Conservation (phyloP, 306 rosid genomes). For the Datisca glomerata region DNA sequence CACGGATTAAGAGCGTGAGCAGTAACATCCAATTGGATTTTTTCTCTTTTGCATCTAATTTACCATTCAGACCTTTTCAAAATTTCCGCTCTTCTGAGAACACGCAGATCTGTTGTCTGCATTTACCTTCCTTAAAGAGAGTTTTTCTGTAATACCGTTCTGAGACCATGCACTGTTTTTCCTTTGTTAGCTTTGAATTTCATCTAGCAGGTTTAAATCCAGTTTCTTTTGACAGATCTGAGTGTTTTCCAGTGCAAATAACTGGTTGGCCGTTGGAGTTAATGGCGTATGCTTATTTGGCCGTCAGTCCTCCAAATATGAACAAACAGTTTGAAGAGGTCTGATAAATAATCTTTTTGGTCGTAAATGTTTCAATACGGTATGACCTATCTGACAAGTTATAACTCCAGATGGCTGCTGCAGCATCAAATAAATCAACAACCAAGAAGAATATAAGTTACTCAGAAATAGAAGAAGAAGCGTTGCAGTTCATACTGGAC, state of each 20-base stretch:
- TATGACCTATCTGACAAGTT: conserved; percentile 12
- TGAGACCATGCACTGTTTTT: neutral
- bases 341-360: conserved; percentile 8
- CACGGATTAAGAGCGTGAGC: conserved; percentile 65
- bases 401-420: conserved; percentile 72
- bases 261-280: conserved; percentile 93
- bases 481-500: conserved; percentile 69
- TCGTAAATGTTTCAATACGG: conserved; percentile 1
- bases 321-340: conserved; percentile 75
- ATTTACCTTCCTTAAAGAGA: neutral
- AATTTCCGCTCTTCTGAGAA: neutral
- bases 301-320: conserved; percentile 81
- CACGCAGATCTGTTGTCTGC: neutral
- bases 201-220: neutral
- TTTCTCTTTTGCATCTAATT: neutral
- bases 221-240: conserved; percentile 40
- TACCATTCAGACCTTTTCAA: neutral
- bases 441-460: conserved; percentile 52
- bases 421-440: conserved; percentile 56
- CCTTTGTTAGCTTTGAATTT: conserved; percentile 1
- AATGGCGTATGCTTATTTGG: conserved; percentile 89
- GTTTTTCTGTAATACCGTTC: neutral
- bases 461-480: conserved; percentile 82
- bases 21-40: neutral
- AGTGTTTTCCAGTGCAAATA: conserved; percentile 73